These are phyloP conservation scores for Leptographium flavum DNA, from an alignment of 2,329 filamentous ascomycete species.

Conservation along the genomic window DNA sequence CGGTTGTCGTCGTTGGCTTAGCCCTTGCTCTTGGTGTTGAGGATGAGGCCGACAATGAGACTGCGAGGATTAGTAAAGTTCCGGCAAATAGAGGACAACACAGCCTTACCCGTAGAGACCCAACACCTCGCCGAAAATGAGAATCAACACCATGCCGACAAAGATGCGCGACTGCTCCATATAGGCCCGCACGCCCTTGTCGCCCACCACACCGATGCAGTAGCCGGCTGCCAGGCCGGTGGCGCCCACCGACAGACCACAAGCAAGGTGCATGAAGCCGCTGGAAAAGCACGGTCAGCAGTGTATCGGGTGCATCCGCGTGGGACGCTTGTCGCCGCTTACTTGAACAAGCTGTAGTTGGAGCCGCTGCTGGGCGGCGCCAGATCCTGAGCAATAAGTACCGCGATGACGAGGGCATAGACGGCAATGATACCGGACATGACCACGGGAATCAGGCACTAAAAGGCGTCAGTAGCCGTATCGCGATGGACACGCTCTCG, in stretches of 20 bases:
- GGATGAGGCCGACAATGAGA: slow-evolving; percentile 81
- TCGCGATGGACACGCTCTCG: no score
- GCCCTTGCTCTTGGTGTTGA: slow-evolving; percentile 73
- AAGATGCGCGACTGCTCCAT: slow-evolving; percentile 95
- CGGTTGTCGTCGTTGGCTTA: slow-evolving; percentile 17
- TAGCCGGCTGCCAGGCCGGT: slow-evolving; percentile 91
- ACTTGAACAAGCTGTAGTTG: slow-evolving; percentile 76
- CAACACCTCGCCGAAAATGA: slow-evolving; percentile 96
- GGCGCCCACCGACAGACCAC: slow-evolving; percentile 80
- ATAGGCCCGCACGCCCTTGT: slow-evolving; percentile 84
- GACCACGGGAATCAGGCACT: slow-evolving; percentile 79
- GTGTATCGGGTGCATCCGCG: no score
- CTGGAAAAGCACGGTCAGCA: slow-evolving; percentile 26
- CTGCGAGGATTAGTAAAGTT: slow-evolving; percentile 27
- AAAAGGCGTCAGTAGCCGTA: neutral
- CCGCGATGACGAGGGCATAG: slow-evolving; percentile 91
- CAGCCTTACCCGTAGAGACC: slow-evolving; percentile 79
- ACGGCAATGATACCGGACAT: slow-evolving; percentile 99
- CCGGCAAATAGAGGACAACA: neutral
- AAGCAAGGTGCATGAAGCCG: slow-evolving; percentile 86
- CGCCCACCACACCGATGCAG: slow-evolving; percentile 89
- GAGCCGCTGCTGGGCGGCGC: slow-evolving; percentile 47
- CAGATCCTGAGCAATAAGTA: slow-evolving; percentile 87
- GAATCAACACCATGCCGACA: slow-evolving; percentile 94
- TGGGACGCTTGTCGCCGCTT: slow-evolving; percentile 19